Evolutionary conservation across 2,329 filamentous ascomycete genomes (phyloP), one percentile per base, ranked within the genome.

Genomic region (Alternaria sp.): DNA sequence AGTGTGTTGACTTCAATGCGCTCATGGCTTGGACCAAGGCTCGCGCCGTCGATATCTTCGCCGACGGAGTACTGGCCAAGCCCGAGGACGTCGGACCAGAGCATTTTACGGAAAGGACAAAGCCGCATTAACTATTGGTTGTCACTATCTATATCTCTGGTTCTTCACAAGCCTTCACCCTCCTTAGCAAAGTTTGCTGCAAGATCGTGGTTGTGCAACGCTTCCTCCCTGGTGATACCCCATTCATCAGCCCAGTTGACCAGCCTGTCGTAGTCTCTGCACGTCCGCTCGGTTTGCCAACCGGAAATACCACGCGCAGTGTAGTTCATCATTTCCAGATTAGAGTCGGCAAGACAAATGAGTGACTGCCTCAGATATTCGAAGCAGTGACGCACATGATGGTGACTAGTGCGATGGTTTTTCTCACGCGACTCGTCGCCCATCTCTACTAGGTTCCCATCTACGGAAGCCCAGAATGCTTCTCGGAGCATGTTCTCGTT

Each of bases 241-340:
- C 45, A 49, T 36, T 49, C 45, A 26, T 49, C 13, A 5, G 45
- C n/a, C 45, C 45, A 34, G 5, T 23, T 14, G 2, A 3, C 5
- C 23, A 49, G 9, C 5, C 7, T 13, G 0, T 24, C 29, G 3
- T 14, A 33, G 33, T 26, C 7, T 26, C 45, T 49, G 29, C 45
- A 49, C 0, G 45, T 49, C 10, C 45, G 21, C 23, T 49, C 45
- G 2, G 45, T 49, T 14, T 49, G 45, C 45, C 45, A 49, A 2
- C 45, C 45, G 5, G 45, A 49, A 3, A 49, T 26, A 26, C 45
- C 45, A 3, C 45, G 45, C 9, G 45, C 45, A 23, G 45, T 49
- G 6, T 49, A 49, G 45, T 49, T 49, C 45, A 49, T 49, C 29
- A 23, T 49, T 34, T 51, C 48, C 0, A 51, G 34, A 24, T 37